phyloP scores from a whole-genome alignment of 768 basidiomycete genomes.

The Fistulinella prunicolor region DNA sequence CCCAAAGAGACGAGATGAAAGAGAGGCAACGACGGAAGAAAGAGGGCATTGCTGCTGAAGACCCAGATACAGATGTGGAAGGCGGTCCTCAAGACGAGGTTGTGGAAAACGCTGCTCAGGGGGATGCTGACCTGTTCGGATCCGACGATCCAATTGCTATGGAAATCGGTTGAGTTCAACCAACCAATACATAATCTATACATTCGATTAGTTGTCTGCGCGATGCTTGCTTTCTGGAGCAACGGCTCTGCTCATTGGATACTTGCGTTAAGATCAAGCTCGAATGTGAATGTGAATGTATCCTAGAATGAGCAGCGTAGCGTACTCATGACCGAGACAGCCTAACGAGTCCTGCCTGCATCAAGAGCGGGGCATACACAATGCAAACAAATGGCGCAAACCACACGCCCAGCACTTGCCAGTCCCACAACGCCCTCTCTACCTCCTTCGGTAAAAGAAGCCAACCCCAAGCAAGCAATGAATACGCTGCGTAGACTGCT shows the following conservation, averaged over 20 bases:
- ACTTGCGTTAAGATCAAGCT: not conserved
- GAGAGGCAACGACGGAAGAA: conserved; percentile 71
- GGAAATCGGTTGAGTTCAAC: conserved; percentile 28
- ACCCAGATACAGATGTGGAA: conserved; percentile 41
- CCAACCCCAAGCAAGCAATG: conserved; percentile 56
- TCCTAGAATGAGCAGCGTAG: not conserved
- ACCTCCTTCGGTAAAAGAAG: conserved; percentile 46
- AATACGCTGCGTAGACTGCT: conserved; percentile 36
- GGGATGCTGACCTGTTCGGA: conserved; percentile 42
- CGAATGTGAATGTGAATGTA: not conserved
- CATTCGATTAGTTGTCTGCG: not conserved
- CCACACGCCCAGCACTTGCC: conserved; percentile 80
- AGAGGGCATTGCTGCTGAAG: conserved; percentile 52
- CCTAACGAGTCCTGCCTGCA: conserved; percentile 66
- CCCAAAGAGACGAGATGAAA: conserved; percentile 75
- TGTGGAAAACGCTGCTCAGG: conserved; percentile 22
- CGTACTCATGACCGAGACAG: conserved; percentile 21
- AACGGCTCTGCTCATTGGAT: not conserved
- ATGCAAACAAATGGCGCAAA: conserved; percentile 78
- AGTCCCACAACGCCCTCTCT: conserved; percentile 60
- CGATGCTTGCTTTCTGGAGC: not conserved
- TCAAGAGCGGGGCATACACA: conserved; percentile 70
- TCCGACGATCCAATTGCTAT: conserved; percentile 41
- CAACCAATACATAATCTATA: not conserved
- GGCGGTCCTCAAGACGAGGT: conserved; percentile 38